Evolutionary conservation across 2,329 filamentous ascomycete genomes (phyloP).

Genomic region (Cladosporium sp.): DNA sequence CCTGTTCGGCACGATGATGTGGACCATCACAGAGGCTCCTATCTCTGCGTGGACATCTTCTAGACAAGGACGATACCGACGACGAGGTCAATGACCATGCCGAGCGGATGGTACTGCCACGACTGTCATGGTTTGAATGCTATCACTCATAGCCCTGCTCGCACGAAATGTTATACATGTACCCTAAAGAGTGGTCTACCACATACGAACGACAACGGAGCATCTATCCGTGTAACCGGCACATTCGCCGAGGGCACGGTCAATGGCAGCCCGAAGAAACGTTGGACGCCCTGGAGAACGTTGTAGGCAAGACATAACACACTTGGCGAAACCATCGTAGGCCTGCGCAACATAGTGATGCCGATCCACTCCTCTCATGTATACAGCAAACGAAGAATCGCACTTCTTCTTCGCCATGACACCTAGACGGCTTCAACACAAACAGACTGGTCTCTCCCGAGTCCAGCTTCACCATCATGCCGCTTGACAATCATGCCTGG

Average conservation of each 20-base stretch:
- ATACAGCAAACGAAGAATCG: background rate
- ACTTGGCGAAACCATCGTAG: background rate
- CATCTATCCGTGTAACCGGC: background rate
- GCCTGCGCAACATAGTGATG: constrained; percentile 3
- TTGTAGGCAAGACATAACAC: constrained; percentile 4
- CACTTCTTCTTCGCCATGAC: background rate
- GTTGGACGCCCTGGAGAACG: background rate
- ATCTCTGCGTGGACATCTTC: background rate
- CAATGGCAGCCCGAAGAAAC: background rate
- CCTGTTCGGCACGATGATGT: background rate
- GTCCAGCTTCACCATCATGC: background rate
- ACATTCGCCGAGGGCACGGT: background rate
- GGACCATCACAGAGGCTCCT: background rate
- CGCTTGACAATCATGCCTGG: constrained; percentile 11
- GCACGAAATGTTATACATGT: background rate
- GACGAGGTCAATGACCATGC: background rate
- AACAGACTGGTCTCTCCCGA: background rate
- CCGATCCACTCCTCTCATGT: background rate
- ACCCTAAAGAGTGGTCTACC: background rate
- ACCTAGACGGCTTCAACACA: background rate
- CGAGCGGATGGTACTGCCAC: background rate
- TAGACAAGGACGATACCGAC: background rate
- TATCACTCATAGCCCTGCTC: background rate
- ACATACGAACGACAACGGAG: background rate
- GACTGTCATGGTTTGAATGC: background rate